These are phyloP conservation scores for Spatholobus suberectus DNA, from an alignment of 306 rosid species.

Conservation along the genomic window DNA sequence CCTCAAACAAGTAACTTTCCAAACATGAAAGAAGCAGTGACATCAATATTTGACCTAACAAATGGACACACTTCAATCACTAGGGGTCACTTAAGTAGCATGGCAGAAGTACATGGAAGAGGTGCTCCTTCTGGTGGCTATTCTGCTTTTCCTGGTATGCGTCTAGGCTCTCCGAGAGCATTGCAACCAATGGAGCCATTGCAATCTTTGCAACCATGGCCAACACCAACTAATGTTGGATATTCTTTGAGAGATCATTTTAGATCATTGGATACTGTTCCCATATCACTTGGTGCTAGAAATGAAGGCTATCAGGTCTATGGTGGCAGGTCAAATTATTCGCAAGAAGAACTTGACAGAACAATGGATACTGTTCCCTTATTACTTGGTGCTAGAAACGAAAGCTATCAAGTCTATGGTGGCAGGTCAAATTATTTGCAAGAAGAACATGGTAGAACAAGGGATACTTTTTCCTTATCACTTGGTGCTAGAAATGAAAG, in stretches of 20 bases:
- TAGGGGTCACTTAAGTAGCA: neutral
- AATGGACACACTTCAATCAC: neutral
- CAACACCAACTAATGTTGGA: neutral
- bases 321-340: conserved; percentile 29
- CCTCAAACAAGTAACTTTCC: conserved; percentile 27
- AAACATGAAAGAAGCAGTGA: neutral
- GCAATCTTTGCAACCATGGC: conserved; percentile 24
- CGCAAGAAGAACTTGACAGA: conserved; percentile 11
- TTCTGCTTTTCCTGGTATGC: neutral
- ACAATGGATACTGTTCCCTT: neutral
- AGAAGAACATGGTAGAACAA: no score
- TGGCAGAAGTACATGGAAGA: conserved; percentile 20
- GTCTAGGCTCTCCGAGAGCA: neutral
- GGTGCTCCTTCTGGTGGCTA: conserved; percentile 5
- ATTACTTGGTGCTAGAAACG: conserved; percentile 30
- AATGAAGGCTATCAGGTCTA: conserved; percentile 17
- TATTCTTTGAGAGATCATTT: neutral
- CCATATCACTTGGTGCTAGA: conserved; percentile 9
- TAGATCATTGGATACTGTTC: neutral
- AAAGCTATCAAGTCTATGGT: neutral
- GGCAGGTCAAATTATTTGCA: neutral
- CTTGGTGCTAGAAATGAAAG: no score
- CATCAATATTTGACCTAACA: neutral
- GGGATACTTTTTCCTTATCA: no score
- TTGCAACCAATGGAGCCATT: conserved; percentile 20